Evolutionary conservation across 2,329 filamentous ascomycete genomes (phyloP).

Genomic region (Diaporthe sp.): DNA sequence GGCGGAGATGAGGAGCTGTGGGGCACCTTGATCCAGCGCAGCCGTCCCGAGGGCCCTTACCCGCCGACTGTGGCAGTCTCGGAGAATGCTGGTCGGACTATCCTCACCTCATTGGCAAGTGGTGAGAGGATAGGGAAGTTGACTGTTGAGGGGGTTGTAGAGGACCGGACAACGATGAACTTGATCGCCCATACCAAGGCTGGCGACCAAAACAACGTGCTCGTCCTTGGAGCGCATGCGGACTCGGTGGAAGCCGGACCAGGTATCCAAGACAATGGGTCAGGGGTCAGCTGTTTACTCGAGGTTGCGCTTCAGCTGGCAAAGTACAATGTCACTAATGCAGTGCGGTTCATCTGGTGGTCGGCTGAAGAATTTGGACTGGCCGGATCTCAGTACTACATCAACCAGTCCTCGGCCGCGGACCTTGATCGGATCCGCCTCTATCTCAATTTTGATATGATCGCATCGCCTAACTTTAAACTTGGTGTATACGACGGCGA

Average conservation of each 20-base stretch:
- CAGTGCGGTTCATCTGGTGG: neutral
- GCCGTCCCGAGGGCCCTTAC: neutral
- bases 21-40: neutral
- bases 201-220: neutral
- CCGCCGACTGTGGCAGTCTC: neutral
- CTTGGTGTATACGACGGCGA: neutral
- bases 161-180: neutral
- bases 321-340: neutral
- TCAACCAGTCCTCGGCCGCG: neutral
- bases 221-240: neutral
- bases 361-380: neutral
- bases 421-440: neutral
- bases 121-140: neutral
- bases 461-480: neutral
- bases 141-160: neutral
- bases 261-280: neutral
- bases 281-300: neutral
- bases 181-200: neutral
- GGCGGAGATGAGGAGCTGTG: neutral
- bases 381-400: neutral
- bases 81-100: neutral
- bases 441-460: neutral
- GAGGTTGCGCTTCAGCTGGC: neutral
- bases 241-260: neutral
- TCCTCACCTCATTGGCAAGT: neutral